Evolutionary conservation across 2,329 filamentous ascomycete genomes (phyloP).

Genomic region (Rhynchosporium graminicola): DNA sequence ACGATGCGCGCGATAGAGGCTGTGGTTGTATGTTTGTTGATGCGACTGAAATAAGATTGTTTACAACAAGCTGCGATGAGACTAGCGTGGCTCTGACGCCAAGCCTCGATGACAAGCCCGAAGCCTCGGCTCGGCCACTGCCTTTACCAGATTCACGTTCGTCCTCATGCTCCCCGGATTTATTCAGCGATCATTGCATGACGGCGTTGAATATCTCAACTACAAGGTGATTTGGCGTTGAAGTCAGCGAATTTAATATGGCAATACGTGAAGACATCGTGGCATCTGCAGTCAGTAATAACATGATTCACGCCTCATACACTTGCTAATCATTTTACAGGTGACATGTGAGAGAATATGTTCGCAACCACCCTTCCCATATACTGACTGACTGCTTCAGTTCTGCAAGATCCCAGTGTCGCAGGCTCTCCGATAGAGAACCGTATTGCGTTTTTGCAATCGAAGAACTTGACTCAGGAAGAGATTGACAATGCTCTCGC

Average conservation of each 20-base stretch:
- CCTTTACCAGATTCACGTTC: constrained; percentile 18
- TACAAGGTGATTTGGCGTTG: constrained; percentile 12
- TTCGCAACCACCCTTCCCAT: background rate
- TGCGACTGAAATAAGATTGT: constrained; percentile 28
- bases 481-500: constrained; percentile 86
- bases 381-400: constrained; percentile 47
- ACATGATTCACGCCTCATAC: constrained; percentile 14
- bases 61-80: constrained; percentile 23
- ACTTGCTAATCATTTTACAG: constrained; percentile 35
- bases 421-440: constrained; percentile 89
- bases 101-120: constrained; percentile 13
- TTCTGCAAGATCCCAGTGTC: constrained; percentile 93
- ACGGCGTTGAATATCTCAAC: constrained; percentile 10
- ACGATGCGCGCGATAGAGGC: background rate
- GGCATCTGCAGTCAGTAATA: constrained; percentile 69
- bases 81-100: constrained; percentile 18
- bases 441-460: constrained; percentile 87
- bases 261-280: constrained; percentile 94
- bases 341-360: constrained; percentile 40
- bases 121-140: constrained; percentile 29
- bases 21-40: constrained; percentile 8
- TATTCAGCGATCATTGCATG: constrained; percentile 3
- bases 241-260: constrained; percentile 47
- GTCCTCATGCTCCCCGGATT: constrained; percentile 19
- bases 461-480: constrained; percentile 95